Evolutionary conservation across 1,139 yeast genomes (phyloP), one percentile per base, ranked within the genome.

Genomic region (Blastobotrys aristatus): DNA sequence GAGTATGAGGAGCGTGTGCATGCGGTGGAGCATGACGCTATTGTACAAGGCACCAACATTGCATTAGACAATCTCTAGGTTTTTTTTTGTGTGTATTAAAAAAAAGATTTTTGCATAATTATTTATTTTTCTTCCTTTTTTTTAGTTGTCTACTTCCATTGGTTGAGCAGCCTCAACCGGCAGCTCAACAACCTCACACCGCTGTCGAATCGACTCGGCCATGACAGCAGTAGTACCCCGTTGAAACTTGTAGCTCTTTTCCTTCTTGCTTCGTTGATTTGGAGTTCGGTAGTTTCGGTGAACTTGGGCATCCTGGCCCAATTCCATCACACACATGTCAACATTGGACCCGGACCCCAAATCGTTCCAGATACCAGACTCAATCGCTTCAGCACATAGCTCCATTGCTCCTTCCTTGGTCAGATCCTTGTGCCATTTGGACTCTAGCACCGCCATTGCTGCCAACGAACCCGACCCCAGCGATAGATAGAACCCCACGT

Each of bases 301-400:
- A 51, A 90, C 76, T 54, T 76, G 79, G 10, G 97, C 95, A 18
- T 71, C 71, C 58, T 87, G 81, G 54, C 94, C 96, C 39, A 77
- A 71, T 69, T 90, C 97, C 95, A 92, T 88, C 29, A 92, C 97
- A 72, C 97, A 92, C 54, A 92, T 74, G 67, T 92, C 98, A 22
- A 92, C 97, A 62, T 92, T 92, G 29, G 97, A 90, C 64, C 98
- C 98, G 1, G 97, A 90, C 41, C 98, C 98, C 67, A 92, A 77
- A 75, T 92, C 98, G 70, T 92, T 92, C 96, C 97, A 92, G 62
- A 92, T 90, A 77, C 98, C 98, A 29, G 96, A 88, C 69, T 87
- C 88, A 63, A 92, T 92, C 39, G 98, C 98, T 57, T 86, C 89
- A 4, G 96, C 76, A 55, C 96, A 92, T 51, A 92, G 75, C 56